phyloP scores from a whole-genome alignment of 352 stramenopile species.

The Phytophthora palmivora region DNA sequence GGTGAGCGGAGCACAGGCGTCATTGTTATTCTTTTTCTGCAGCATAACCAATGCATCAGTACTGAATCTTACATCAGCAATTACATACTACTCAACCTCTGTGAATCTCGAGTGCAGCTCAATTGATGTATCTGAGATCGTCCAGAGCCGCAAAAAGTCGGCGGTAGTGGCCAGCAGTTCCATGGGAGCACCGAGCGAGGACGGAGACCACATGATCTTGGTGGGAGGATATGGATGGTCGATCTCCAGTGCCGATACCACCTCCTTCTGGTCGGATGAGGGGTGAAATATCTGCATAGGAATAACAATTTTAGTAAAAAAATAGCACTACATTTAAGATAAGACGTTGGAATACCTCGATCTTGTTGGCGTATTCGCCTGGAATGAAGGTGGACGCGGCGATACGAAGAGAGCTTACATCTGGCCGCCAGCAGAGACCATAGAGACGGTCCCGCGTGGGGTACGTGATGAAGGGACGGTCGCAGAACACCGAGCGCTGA shows the following conservation, averaged over 20 bases:
- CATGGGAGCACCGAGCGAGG: conserved; percentile 48
- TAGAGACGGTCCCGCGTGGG: conserved; percentile 69
- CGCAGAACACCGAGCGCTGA: conserved; percentile 38
- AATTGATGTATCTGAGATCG: conserved; percentile 75
- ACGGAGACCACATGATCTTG: conserved; percentile 89
- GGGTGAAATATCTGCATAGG: conserved; percentile 69
- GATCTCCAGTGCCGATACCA: conserved; percentile 73
- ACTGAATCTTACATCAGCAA: neutral
- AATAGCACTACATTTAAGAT: conserved; percentile 1
- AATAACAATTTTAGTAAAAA: conserved; percentile 4
- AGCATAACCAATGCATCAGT: conserved; percentile 14
- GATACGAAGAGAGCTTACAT: conserved; percentile 66
- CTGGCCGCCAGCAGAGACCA: conserved; percentile 78
- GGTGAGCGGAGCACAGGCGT: conserved; percentile 95
- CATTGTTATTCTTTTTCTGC: conserved; percentile 76
- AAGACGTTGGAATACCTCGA: conserved; percentile 62
- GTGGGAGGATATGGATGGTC: conserved; percentile 89
- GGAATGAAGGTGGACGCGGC: conserved; percentile 82
- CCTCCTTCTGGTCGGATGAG: conserved; percentile 53
- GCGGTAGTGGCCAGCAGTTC: conserved; percentile 84
- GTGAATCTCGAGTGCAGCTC: conserved; percentile 76
- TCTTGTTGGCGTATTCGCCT: conserved; percentile 89
- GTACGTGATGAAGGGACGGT: conserved; percentile 79
- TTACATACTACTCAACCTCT: conserved; percentile 44
- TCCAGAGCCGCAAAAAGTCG: conserved; percentile 88